A percentile compares a stretch with the other conserved stretches of the same genome.
Conservation (phyloP, 768 basidiomycete species). For the Agaricus sinodeliciosus region DNA sequence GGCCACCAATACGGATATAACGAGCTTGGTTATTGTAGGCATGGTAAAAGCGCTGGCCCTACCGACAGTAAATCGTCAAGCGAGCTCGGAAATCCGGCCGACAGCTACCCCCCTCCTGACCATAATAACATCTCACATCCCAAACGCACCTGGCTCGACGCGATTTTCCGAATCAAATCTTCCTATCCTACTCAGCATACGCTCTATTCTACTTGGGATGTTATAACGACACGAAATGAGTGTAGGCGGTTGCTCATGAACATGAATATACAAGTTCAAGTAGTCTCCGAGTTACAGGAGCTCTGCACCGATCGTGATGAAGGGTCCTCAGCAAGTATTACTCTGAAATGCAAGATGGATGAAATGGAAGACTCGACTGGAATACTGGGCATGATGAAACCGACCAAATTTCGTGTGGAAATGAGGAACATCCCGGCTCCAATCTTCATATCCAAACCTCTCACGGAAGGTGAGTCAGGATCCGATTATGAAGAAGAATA, state of each 20-base stretch:
- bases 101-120: not conserved
- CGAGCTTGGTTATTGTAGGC: not conserved
- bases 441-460: not conserved
- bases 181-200: conserved; percentile 26
- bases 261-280: conserved; percentile 56
- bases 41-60: not conserved
- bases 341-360: conserved; percentile 73
- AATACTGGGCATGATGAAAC: conserved; percentile 50
- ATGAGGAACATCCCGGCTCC: conserved; percentile 30
- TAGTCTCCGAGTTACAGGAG: conserved; percentile 1
- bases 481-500: conserved; percentile 36
- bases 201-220: conserved; percentile 53
- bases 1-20: not conserved
- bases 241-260: conserved; percentile 67
- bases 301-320: conserved; percentile 43
- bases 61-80: not conserved
- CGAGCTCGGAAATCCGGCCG: not conserved
- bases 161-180: conserved; percentile 80
- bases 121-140: conserved; percentile 20
- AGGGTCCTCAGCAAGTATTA: conserved; percentile 44
- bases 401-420: conserved; percentile 81
- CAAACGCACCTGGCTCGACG: conserved; percentile 78
- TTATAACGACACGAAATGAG: conserved; percentile 62
- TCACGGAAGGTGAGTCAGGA: conserved; percentile 24
- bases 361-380: conserved; percentile 55